Evolutionary conservation across 306 rosid genomes (phyloP), one percentile per base, ranked within the genome.

Genomic region (Cucumis hystrix): DNA sequence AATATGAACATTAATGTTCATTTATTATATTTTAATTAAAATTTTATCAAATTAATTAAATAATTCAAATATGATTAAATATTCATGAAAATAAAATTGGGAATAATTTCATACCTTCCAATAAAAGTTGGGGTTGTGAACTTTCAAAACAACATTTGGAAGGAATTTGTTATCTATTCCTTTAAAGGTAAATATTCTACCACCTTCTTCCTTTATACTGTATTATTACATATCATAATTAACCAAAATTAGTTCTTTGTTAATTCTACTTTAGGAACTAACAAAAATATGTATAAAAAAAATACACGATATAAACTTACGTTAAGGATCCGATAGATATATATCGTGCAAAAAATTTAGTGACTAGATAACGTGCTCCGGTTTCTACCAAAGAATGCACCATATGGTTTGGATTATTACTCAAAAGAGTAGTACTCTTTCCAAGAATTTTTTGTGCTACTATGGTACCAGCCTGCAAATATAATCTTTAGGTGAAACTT

Each of bases 131-230:
- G 98, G 96, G 86, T 15, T 85, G 74, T 87, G 93, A 7, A 39
- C 52, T 47, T 47, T 47, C 10, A 47, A 6, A 3, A 6, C 8
- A 47, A 47, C 52, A 1, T 47, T 47, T 47, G 52, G 52, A 47
- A 13, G 52, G 4, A 39, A 47, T 7, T 47, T 47, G 13, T 47
- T 11, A 47, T 6, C 15, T 0, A 6, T 47, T 47, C 52, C 52
- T 11, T 47, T 6, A 47, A 47, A 47, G 15, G 52, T 47, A 47
- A 47, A 47, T 47, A 47, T 11, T 47, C 91, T 87, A 18, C 98
- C 98, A 52, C 97, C 98, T 74, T 94, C 98, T 86, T 94, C 98
- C 79, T 90, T 77, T 65, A 94, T 83, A 12, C 97, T 94, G 33
- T 61, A 16, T 30, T 39, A 39, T 39, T 39, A 39, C 6, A 7